Percentiles rank a stretch among this genome's conserved stretches.
Evolutionary conservation across 371 early-diverging fungal species (phyloP).

Genomic region (Syncephalastrum sp.): DNA sequence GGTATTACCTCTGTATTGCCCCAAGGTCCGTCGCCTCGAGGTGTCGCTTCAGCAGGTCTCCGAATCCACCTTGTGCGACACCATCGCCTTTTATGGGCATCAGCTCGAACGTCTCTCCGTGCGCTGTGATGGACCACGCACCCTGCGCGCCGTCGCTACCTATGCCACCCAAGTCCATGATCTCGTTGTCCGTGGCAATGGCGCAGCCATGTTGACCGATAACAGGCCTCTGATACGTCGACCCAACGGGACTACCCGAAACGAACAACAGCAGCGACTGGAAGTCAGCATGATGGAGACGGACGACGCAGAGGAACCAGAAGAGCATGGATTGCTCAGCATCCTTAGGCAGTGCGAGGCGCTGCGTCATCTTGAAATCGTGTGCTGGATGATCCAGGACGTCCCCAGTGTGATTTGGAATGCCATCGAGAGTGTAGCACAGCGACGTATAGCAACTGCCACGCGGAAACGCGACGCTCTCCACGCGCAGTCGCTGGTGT

Average conservation of each 20-base stretch:
- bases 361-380: conserved; percentile 31
- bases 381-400: conserved; percentile 38
- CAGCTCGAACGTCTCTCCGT: conserved; percentile 27
- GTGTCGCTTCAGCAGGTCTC: conserved; percentile 45
- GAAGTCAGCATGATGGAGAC: too few species aligned
- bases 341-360: conserved; percentile 26
- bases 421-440: conserved; percentile 14
- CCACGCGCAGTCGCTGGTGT: too few species aligned
- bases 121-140: conserved; percentile 32
- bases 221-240: background rate
- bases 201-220: background rate
- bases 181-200: conserved; percentile 21
- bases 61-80: conserved; percentile 25
- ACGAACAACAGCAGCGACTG: too few species aligned
- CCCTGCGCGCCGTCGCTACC: conserved; percentile 26
- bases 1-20: conserved; percentile 23
- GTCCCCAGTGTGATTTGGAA: conserved; percentile 31
- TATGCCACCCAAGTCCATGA: conserved; percentile 25
- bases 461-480: background rate
- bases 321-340: conserved; percentile 13
- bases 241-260: too few species aligned
- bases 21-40: conserved; percentile 17
- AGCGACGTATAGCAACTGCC: conserved; percentile 1
- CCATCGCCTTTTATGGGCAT: conserved; percentile 24
- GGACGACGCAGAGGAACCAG: background rate